Conservation (phyloP, 257 asterid species). For the Sherardia arvensis region DNA sequence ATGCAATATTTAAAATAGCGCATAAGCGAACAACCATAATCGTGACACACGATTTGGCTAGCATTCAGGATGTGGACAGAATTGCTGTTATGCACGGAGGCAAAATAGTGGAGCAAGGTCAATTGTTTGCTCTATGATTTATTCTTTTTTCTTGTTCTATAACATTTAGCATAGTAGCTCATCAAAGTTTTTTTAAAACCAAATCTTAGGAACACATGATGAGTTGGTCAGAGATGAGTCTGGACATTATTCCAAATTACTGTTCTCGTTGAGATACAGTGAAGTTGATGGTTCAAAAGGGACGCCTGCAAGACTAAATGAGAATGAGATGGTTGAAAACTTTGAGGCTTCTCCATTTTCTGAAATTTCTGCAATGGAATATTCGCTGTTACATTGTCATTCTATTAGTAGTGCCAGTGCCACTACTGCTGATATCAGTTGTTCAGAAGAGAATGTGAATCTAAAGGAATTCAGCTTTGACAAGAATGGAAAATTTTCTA, state of each 20-base stretch:
- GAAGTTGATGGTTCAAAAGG: neutral
- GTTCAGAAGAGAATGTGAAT: neutral
- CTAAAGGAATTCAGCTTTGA: neutral
- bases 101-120: conserved; percentile 27
- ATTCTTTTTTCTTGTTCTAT: too few species aligned
- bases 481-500: conserved; percentile 6
- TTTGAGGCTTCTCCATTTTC: neutral
- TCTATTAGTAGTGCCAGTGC: neutral
- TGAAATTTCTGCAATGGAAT: neutral
- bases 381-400: neutral
- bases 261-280: conserved; percentile 8
- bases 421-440: neutral
- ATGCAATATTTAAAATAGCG: conserved; percentile 13
- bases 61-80: conserved; percentile 16
- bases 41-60: conserved; percentile 20
- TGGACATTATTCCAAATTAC: conserved; percentile 18
- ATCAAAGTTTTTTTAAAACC: too few species aligned
- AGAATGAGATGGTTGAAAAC: neutral
- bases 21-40: conserved; percentile 14
- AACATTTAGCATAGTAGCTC: too few species aligned
- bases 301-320: neutral
- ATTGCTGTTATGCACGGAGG: conserved; percentile 25
- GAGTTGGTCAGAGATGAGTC: conserved; percentile 16
- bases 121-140: too few species aligned
- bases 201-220: conserved; percentile 20